Base-by-base conservation (phyloP, 805 yeast genomes). In the Wickerhamiella alocasiicola region DNA sequence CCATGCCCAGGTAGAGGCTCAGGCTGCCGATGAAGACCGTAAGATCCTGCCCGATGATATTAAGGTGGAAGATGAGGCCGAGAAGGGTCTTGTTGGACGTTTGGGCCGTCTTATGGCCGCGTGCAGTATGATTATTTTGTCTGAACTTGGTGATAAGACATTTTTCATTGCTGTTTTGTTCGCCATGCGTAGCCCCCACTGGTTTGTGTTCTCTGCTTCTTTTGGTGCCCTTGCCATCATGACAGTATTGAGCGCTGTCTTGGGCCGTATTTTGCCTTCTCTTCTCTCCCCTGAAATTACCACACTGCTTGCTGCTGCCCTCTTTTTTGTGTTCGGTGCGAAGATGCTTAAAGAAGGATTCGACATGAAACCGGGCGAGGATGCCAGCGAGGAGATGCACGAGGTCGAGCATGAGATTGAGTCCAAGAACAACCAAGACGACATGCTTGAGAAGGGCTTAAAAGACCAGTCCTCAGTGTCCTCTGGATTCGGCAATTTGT, bases 141-240 rank as follows among this genome's bases (percentile, higher is more conserved):
- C 94, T 21, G 99, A 91, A 61, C 79, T 91, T 44, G 98, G 98
- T 45, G 99, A 91, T 60, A 91, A 91, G 64, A 91, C 99, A 0
- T 91, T 91, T 57, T 70, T 91, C 49, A 84, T 91, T 52, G 96
- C 98, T 26, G 97, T 96, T 2, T 68, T 91, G 49, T 87, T 91
- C 95, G 95, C 97, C 23, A 91, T 91, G 97, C 81, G 83, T 56
- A 78, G 85, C 61, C 74, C 87, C 15, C 71, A 93, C 53, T 53
- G 71, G 54, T 68, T 83, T 35, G 97, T 91, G n/a, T 88, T 91
- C 57, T 67, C 83, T 6, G 77, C 95, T 12, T 91, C 95, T 3
- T 83, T 84, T 49, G 58, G 80, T 11, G 84, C 97, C 1, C 69
- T 91, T 53, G 82, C 75, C 3, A 59, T 91, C 42, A 91, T 91